phyloP scores from a whole-genome alignment of 1,139 yeast genomes.

The Taiozyma onychis region DNA sequence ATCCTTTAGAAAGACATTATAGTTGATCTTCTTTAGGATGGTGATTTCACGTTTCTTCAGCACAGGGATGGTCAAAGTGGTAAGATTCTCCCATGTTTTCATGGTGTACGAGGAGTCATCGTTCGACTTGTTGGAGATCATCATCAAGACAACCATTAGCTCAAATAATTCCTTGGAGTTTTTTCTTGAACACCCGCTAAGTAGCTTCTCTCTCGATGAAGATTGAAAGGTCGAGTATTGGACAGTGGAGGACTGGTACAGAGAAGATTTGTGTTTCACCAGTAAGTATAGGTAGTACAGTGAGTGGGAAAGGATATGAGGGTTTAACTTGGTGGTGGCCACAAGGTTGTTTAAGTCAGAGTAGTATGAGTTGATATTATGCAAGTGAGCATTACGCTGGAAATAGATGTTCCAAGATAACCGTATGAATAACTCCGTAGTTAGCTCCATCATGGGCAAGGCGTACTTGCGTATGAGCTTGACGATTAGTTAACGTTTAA shows the following conservation, averaged over 20 bases:
- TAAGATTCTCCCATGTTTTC: constrained; percentile 41
- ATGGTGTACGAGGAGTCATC: constrained; percentile 50
- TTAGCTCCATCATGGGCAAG: not conserved
- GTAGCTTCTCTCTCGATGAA: constrained; percentile 11
- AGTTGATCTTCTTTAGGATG: constrained; percentile 17
- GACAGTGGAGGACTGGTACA: not conserved
- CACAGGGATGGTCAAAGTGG: constrained; percentile 14
- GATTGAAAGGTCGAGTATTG: constrained; percentile 1
- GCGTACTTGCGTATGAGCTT: not conserved
- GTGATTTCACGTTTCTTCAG: constrained; percentile 16
- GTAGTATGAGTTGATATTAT: constrained; percentile 1
- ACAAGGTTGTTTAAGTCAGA: constrained; percentile 11
- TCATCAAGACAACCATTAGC: constrained; percentile 29
- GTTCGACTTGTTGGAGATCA: constrained; percentile 42
- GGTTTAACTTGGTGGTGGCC: constrained; percentile 15
- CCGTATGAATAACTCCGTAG: constrained; percentile 13
- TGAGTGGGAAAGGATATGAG: constrained; percentile 12
- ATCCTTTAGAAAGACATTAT: constrained; percentile 14
- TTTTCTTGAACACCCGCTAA: constrained; percentile 5
- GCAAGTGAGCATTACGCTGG: not conserved
- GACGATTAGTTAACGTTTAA: not conserved
- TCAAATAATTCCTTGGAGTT: constrained; percentile 11
- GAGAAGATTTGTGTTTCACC: constrained; percentile 7
- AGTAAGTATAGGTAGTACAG: constrained; percentile 16
- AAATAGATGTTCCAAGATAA: constrained; percentile 12